A percentile compares a stretch with the other conserved stretches of the same genome.
These are phyloP conservation scores for Diplotaxis tenuifolia DNA, from an alignment of 345 rosid genomes.

Conservation along the genomic window DNA sequence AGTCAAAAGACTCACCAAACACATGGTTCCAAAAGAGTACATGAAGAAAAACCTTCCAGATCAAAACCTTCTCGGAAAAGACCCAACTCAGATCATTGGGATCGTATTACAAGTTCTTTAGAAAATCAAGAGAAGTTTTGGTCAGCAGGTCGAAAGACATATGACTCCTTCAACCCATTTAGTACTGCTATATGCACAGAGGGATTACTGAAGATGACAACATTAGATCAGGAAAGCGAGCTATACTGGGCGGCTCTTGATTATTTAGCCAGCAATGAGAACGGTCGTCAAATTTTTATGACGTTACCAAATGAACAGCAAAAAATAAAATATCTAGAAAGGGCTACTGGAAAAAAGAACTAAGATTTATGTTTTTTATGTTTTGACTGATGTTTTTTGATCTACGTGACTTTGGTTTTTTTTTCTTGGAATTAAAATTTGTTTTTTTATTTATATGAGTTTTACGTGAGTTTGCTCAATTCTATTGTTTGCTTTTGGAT, in stretches of 20 bases:
- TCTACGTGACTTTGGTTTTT: neutral
- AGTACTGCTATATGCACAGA: neutral
- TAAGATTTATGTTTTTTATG: neutral
- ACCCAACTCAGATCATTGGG: too few relatives aligned
- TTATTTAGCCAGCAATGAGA: neutral
- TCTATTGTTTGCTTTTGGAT: neutral
- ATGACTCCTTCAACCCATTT: neutral
- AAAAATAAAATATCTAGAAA: neutral
- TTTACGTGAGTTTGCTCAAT: neutral
- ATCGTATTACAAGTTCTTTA: neutral
- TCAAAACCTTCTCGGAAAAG: too few relatives aligned
- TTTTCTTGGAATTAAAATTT: too few relatives aligned
- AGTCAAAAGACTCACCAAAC: too few relatives aligned
- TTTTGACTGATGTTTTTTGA: neutral
- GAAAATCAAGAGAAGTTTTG: constrained; percentile 1
- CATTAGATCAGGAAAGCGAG: neutral
- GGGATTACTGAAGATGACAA: neutral
- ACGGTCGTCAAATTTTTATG: neutral
- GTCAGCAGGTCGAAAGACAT: neutral
- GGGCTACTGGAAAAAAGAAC: neutral
- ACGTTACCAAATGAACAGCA: neutral
- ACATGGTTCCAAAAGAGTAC: too few relatives aligned
- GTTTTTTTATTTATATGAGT: neutral
- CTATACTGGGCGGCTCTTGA: constrained; percentile 1
- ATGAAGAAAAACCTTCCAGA: too few relatives aligned